phyloP scores from a whole-genome alignment of 2,329 filamentous ascomycete genomes.

The Sporothrix pallida region DNA sequence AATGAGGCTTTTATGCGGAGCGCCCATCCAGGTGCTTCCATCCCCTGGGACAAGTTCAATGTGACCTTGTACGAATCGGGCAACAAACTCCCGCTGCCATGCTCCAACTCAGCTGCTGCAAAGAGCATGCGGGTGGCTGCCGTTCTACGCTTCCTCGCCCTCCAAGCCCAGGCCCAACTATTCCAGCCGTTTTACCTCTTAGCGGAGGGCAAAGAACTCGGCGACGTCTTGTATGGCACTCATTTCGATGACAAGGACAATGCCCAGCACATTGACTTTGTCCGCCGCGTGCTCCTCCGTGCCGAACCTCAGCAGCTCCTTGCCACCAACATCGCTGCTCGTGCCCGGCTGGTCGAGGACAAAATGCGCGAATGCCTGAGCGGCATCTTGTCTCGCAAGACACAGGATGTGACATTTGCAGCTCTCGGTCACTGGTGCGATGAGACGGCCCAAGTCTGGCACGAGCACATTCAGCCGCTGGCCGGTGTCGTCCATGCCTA shows the following conservation, averaged over 20 bases:
- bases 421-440: constrained; percentile 1
- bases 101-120: constrained; percentile 18
- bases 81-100: constrained; percentile 12
- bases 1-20: background rate
- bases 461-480: constrained; percentile 3
- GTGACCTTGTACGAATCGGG: background rate
- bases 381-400: background rate
- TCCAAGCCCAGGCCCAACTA: background rate
- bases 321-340: background rate
- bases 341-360: background rate
- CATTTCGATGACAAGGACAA: background rate
- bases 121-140: constrained; percentile 31
- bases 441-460: background rate
- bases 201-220: background rate
- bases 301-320: background rate
- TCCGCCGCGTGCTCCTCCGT: background rate
- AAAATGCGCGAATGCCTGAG: background rate
- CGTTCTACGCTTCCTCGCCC: constrained; percentile 12
- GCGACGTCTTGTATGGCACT: background rate
- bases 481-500: background rate
- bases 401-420: background rate
- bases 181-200: constrained; percentile 31
- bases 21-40: background rate
- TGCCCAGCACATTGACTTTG: background rate
- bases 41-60: background rate